Conservation (phyloP, 2,329 filamentous ascomycete species). For the Rutstroemia sp. region DNA sequence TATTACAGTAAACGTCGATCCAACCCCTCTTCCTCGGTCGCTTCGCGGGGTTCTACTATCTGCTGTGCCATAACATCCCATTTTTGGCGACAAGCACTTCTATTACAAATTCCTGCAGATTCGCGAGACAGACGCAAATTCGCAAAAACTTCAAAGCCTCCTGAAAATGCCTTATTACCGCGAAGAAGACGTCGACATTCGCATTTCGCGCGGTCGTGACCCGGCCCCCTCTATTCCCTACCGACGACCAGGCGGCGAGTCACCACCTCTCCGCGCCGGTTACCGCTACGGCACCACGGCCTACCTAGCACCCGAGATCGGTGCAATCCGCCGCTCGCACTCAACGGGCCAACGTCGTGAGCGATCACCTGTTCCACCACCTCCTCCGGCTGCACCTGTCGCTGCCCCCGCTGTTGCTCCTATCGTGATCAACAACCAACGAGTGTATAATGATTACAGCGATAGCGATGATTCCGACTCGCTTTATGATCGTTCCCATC, state of each 20-base stretch:
- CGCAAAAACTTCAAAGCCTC: neutral
- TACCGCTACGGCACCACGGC: conserved; percentile 7
- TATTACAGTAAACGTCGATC: neutral
- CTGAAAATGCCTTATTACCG: conserved; percentile 34
- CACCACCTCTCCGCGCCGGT: conserved; percentile 27
- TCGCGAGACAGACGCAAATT: neutral
- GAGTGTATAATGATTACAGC: neutral
- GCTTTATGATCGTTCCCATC: conserved; percentile 32
- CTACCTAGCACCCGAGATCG: conserved; percentile 22
- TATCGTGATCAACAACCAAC: conserved; percentile 42
- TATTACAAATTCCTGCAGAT: neutral
- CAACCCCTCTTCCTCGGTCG: neutral
- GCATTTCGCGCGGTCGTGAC: conserved; percentile 30
- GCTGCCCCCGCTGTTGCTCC: conserved; percentile 8
- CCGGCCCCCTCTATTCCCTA: conserved; percentile 29
- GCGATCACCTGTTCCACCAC: conserved; percentile 1
- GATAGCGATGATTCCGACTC: conserved; percentile 2
- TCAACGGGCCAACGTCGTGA: conserved; percentile 13
- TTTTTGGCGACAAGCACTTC: neutral
- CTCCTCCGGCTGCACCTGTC: conserved; percentile 16
- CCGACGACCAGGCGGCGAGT: conserved; percentile 20
- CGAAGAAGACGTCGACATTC: conserved; percentile 50
- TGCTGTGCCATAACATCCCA: neutral
- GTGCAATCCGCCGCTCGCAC: conserved; percentile 13
- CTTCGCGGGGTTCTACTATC: conserved; percentile 1